Base-by-base conservation (phyloP, 1,284 basidiomycete species). In the Hypsizygus ulmarius region DNA sequence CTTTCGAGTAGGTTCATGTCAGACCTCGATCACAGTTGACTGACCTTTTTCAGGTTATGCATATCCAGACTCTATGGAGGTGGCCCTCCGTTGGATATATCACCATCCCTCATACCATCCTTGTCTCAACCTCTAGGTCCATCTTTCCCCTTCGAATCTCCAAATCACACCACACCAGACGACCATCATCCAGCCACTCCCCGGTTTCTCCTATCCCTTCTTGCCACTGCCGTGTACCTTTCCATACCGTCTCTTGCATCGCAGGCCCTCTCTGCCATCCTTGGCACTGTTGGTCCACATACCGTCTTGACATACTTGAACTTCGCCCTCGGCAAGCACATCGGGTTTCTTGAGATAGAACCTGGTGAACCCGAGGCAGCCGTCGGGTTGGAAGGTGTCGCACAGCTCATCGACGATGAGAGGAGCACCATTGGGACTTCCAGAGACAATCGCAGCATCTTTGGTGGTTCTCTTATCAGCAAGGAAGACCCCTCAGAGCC, bases 171-270 rank as follows among this genome's bases (percentile, higher is more conserved):
- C 5, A 58, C 66, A 11, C 81, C 86, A 18, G 53, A 65, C 0
- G 76, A 72, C 25, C 74, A 82, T 34, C 90, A 94, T 48, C 82
- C 85, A 0, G 88, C 87, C 0, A 83, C 86, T 1, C 91, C 93
- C 3, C 77, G 84, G 5, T 87, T 97, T 61, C 77, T 97, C 1
- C 76, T 95, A 9, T 94, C 92, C 4, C 78, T 96, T 12, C 78
- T 96, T 25, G 90, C 92, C 0, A 93, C 92, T 3, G 79, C 91
- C 0, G 79, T 90, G 36, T 97, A 93, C 65, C 82, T 97, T 28
- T 88, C 87, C 34, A 87, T 95, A 18, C 87, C 90, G 0, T 76
- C 82, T 9, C 65, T 94, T 21, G 82, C 89, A 15, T 79, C 87
- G 1, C 84, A 91, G 55, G 85, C 90, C 0, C 72, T 95, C 16